A percentile compares a stretch with the other conserved stretches of the same genome.
Conservation (phyloP, 2,329 filamentous ascomycete species). For the Cordyceps cateniannulata region DNA sequence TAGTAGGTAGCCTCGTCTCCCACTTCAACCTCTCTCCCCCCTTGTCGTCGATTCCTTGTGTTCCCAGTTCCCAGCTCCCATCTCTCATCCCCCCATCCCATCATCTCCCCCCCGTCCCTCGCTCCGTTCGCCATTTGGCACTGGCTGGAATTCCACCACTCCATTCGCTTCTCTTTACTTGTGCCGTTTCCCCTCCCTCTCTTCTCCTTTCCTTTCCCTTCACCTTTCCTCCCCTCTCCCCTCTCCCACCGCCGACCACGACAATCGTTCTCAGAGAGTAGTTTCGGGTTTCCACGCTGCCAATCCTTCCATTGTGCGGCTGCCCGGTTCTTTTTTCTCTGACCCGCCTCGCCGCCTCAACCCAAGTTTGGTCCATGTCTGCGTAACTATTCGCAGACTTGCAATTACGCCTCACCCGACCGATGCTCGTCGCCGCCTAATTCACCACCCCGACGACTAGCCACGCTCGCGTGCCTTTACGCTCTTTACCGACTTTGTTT, state of each 20-base stretch:
- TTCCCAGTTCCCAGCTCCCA: neutral
- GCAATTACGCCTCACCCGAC: neutral
- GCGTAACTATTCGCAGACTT: conserved; percentile 8
- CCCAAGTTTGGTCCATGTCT: conserved; percentile 6
- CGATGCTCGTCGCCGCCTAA: conserved; percentile 5
- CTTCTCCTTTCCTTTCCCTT: neutral
- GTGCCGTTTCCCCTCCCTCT: neutral
- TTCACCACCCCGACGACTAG: neutral
- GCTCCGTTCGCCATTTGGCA: neutral
- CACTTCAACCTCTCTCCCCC: too few relatives aligned
- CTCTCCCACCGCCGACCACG: conserved; percentile 9
- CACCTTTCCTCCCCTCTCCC: neutral
- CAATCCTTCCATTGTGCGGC: neutral
- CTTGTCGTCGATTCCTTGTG: neutral
- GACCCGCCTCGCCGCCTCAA: neutral
- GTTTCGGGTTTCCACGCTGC: neutral
- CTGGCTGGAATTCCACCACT: neutral
- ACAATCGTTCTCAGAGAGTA: conserved; percentile 4
- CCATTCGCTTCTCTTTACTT: conserved; percentile 7
- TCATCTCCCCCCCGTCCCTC: neutral
- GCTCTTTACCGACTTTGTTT: conserved; percentile 6
- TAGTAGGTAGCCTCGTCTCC: neutral
- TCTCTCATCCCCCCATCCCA: too few relatives aligned
- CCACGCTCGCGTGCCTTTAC: conserved; percentile 6
- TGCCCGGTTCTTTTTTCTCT: neutral